Evolutionary conservation across 768 basidiomycete species (phyloP).

Genomic region (Trametes sanguinea): DNA sequence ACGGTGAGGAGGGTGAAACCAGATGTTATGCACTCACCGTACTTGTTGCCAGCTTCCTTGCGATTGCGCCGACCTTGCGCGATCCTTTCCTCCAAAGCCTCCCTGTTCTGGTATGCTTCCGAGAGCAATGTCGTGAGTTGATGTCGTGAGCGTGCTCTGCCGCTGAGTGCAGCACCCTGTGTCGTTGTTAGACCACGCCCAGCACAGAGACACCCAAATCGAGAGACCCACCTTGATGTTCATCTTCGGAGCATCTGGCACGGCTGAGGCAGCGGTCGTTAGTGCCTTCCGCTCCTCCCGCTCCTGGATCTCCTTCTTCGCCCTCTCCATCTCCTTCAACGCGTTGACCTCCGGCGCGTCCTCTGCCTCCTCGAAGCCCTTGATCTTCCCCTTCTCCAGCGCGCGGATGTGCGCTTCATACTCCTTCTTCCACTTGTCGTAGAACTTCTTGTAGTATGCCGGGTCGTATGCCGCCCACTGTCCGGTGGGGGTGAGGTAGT

Average conservation of each 20-base stretch:
- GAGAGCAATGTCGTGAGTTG: conserved; percentile 79
- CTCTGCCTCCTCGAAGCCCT: conserved; percentile 71
- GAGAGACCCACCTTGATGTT: conserved; percentile 65
- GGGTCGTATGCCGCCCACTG: conserved; percentile 76
- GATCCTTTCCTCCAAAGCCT: conserved; percentile 79
- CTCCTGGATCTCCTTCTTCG: conserved; percentile 72
- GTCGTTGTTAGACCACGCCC: not conserved
- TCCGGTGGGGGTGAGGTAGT: conserved; percentile 82
- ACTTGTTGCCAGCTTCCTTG: conserved; percentile 91
- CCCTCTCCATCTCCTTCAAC: conserved; percentile 73
- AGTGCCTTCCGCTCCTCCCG: conserved; percentile 76
- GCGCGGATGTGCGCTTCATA: conserved; percentile 72
- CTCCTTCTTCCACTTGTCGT: conserved; percentile 71
- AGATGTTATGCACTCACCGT: conserved; percentile 51
- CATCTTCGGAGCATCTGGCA: conserved; percentile 68
- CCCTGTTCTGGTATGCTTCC: conserved; percentile 83
- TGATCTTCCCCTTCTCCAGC: conserved; percentile 66
- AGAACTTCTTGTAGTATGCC: conserved; percentile 65
- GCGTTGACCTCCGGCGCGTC: conserved; percentile 66
- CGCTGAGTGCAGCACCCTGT: conserved; percentile 70
- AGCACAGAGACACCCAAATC: not conserved
- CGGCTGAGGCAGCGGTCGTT: conserved; percentile 61
- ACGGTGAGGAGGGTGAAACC: not conserved
- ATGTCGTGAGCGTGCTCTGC: conserved; percentile 71
- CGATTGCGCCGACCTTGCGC: conserved; percentile 81